Evolutionary conservation across 106 monocot species (phyloP).

Genomic region (Platanthera zijinensis): DNA sequence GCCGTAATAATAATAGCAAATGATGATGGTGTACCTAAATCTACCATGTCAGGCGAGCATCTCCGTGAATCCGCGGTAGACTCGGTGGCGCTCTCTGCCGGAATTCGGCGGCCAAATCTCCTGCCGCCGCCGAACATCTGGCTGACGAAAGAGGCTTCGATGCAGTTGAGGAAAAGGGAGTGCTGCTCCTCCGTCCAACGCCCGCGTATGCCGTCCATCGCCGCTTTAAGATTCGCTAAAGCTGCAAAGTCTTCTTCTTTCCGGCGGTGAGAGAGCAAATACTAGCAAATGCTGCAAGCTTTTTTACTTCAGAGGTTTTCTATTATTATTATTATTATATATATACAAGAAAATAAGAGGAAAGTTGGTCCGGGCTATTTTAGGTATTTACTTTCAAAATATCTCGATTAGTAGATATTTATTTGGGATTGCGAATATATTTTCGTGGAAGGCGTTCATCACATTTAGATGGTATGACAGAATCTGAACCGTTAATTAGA

Average conservation of each 20-base stretch:
- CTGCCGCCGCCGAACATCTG: neutral
- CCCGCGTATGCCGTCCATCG: slow-evolving; percentile 8
- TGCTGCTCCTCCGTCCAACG: slow-evolving; percentile 23
- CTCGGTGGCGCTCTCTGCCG: slow-evolving; percentile 23
- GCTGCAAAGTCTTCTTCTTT: neutral
- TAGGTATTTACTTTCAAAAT: neutral
- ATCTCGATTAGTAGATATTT: no score
- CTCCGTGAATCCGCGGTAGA: slow-evolving; percentile 3
- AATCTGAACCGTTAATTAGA: no score
- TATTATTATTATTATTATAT: no score
- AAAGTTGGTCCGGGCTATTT: neutral
- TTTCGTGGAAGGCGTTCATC: no score
- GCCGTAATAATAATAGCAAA: no score
- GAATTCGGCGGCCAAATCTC: neutral
- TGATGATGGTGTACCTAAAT: no score
- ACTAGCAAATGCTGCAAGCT: neutral
- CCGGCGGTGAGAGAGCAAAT: neutral
- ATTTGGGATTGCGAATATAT: no score
- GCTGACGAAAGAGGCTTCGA: slow-evolving; percentile 21
- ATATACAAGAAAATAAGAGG: neutral
- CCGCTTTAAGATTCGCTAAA: slow-evolving; percentile 10
- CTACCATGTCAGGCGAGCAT: neutral
- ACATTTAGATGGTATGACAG: no score
- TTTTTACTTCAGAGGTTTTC: neutral
- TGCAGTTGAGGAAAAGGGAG: slow-evolving; percentile 16